Evolutionary conservation across 2,329 filamentous ascomycete genomes (phyloP), one percentile per base, ranked within the genome.

Genomic region (Biscogniauxia mediterranea): DNA sequence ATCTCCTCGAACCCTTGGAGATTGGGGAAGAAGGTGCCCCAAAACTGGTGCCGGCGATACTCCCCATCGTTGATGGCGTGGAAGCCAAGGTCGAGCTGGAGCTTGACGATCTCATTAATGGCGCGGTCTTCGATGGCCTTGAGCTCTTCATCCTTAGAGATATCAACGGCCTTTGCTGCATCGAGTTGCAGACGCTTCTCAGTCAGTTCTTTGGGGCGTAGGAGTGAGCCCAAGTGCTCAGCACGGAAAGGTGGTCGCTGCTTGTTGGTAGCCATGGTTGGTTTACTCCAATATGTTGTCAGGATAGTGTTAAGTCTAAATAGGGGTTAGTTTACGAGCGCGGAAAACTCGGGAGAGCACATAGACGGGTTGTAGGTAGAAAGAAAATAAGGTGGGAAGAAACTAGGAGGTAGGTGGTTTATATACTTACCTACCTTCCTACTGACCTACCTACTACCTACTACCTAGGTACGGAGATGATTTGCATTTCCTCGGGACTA

Each of bases 151-250:
- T 80, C 77, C 38, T 76, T 71, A n/a, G 67, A 68, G 46, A 77
- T 75, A 6, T 74, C 75, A 15, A 76, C 64, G 15, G 75, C 75
- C 59, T 77, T 76, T 56, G 72, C 71, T 23, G 73, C 68, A 54
- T 77, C 75, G 38, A 78, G 71, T 57, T 73, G 68, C 62, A 85
- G 80, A 66, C 89, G 87, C 65, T 84, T 85, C 58, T 87, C 81
- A 23, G 88, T 79, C 57, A 91, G 79, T 61, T 83, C 79, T 65
- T 87, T 77, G 5, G 89, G 89, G 11, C 90, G 87, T 54, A 92
- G 84, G 32, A 92, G 80, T 5, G 89, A 91, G 67, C 89, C 90
- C 66, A 91, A 80, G 71, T 92, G 89, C 80, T 92, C 90, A 55
- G 90, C 90, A 66, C 89, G 83, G 80, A 91, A 92, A 52, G 89